Percentiles rank a stretch among this genome's conserved stretches.
Evolutionary conservation across 768 basidiomycete genomes (phyloP).

Genomic region (Sistotremastrum suecicum): DNA sequence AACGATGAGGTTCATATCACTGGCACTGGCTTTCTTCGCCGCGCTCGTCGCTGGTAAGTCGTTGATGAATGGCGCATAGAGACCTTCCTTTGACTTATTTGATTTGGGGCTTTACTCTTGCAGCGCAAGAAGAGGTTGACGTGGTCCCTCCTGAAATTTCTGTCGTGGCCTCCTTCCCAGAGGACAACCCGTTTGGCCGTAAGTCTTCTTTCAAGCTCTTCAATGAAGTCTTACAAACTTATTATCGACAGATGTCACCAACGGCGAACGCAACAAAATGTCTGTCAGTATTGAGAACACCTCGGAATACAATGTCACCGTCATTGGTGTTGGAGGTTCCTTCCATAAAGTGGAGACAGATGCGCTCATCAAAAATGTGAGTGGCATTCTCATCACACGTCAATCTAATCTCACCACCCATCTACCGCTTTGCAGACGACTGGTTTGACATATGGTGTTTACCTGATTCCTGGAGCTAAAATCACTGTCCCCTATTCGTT

Average conservation of each 20-base stretch:
- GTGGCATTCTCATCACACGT: conserved; percentile 8
- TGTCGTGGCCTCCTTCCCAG: conserved; percentile 44
- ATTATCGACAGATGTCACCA: conserved; percentile 51
- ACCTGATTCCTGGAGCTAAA: conserved; percentile 40
- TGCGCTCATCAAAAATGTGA: conserved; percentile 60
- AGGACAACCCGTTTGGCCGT: conserved; percentile 68
- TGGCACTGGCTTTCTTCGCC: too few species aligned
- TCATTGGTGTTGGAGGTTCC: conserved; percentile 51
- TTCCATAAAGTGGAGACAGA: conserved; percentile 52
- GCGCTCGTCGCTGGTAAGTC: too few species aligned
- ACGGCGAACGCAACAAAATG: conserved; percentile 67
- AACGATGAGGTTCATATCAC: too few species aligned
- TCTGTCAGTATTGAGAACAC: conserved; percentile 59
- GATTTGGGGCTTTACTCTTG: conserved; percentile 20
- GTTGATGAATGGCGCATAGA: too few species aligned
- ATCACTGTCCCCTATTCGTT: conserved; percentile 59
- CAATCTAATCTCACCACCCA: neutral
- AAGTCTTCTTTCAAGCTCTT: conserved; percentile 18
- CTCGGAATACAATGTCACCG: conserved; percentile 55
- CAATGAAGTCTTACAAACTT: too few species aligned
- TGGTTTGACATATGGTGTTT: conserved; percentile 34
- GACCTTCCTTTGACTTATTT: conserved; percentile 4
- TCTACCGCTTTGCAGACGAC: conserved; percentile 34
- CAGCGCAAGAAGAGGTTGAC: conserved; percentile 19
- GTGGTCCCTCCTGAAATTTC: conserved; percentile 35